phyloP scores from a whole-genome alignment of 2,329 filamentous ascomycete genomes.

The Aspergillus candidus region DNA sequence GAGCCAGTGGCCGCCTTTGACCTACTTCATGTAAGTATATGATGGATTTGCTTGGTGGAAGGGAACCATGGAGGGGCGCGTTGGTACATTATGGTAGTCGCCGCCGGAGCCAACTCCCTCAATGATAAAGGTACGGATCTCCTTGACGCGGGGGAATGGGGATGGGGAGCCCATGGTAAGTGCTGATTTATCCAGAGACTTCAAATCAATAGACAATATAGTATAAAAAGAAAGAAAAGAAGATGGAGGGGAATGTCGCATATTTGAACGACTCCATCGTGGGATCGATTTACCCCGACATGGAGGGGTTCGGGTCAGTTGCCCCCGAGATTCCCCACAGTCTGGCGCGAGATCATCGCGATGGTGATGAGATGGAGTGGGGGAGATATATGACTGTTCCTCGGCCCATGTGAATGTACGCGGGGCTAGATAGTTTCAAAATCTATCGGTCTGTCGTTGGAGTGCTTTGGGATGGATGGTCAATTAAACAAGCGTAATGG shows the following conservation, averaged over 20 bases:
- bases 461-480: no score
- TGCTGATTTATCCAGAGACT: background rate
- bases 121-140: constrained; percentile 42
- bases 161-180: constrained; percentile 25
- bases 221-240: constrained; percentile 6
- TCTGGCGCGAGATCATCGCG: constrained; percentile 1
- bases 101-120: constrained; percentile 44
- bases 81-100: constrained; percentile 86
- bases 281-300: no score
- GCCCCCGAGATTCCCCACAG: no score
- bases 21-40: constrained; percentile 17
- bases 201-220: background rate
- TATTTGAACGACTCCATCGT: constrained; percentile 13
- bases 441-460: no score
- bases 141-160: constrained; percentile 41
- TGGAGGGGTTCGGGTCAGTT: no score
- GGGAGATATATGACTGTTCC: no score
- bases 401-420: no score
- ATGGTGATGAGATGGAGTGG: no score
- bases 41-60: no score
- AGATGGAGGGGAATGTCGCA: constrained; percentile 6
- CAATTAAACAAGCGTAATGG: no score
- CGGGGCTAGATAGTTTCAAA: no score
- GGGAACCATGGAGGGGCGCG: no score
- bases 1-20: constrained; percentile 61